A percentile compares a stretch with the other conserved stretches of the same genome.
These are phyloP conservation scores for Wickerhamomyces bovis DNA, from an alignment of 805 yeast species.

Conservation along the genomic window DNA sequence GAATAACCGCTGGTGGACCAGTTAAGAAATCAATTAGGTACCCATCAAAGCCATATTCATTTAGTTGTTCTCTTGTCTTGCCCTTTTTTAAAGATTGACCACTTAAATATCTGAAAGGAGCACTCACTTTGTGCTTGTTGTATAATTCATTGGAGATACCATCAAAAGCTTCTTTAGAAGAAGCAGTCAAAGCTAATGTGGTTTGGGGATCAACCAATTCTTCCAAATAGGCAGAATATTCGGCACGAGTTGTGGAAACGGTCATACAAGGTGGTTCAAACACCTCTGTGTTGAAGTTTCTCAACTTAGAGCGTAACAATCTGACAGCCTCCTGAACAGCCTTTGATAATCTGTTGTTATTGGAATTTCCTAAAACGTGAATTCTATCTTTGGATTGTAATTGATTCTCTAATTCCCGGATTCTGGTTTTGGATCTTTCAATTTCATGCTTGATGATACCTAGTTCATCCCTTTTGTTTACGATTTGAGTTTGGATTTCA, in stretches of 20 bases:
- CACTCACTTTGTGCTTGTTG: slow-evolving; percentile 32
- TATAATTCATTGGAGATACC: slow-evolving; percentile 37
- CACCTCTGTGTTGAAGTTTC: slow-evolving; percentile 36
- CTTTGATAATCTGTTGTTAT: slow-evolving; percentile 6
- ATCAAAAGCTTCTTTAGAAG: slow-evolving; percentile 43
- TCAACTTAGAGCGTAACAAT: slow-evolving; percentile 32
- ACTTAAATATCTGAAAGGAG: slow-evolving; percentile 50
- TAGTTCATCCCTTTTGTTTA: slow-evolving; percentile 36
- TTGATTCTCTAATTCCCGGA: slow-evolving; percentile 30
- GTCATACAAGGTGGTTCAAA: slow-evolving; percentile 73
- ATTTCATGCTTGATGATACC: slow-evolving; percentile 30
- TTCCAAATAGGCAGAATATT: slow-evolving; percentile 51
- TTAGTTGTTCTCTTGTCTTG: slow-evolving; percentile 31
- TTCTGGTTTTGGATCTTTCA: slow-evolving; percentile 23
- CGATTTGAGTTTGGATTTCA: slow-evolving; percentile 33
- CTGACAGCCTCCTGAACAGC: slow-evolving; percentile 33
- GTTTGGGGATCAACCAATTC: slow-evolving; percentile 48
- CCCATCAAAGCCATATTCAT: slow-evolving; percentile 68
- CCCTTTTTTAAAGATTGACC: slow-evolving; percentile 15
- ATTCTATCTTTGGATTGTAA: slow-evolving; percentile 47
- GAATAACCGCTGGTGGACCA: slow-evolving; percentile 69
- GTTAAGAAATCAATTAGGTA: slow-evolving; percentile 60
- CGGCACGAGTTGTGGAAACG: slow-evolving; percentile 44
- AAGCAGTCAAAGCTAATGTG: slow-evolving; percentile 58
- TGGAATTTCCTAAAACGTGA: slow-evolving; percentile 33